A percentile compares a stretch with the other conserved stretches of the same genome.
These are phyloP conservation scores for Daldinia decipiens DNA, from an alignment of 495 filamentous ascomycete species.

Conservation along the genomic window DNA sequence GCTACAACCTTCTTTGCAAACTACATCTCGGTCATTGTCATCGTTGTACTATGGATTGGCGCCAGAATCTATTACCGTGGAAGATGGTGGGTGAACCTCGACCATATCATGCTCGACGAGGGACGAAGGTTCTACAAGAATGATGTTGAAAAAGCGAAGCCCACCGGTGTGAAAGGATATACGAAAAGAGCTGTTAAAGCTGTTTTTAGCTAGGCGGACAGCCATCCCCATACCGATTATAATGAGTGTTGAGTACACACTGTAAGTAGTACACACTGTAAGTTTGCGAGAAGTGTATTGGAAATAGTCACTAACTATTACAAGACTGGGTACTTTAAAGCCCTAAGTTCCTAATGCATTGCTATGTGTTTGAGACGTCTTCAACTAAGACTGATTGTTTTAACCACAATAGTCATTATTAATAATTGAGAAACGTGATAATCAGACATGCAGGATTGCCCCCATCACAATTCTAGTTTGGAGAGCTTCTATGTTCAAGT, in stretches of 20 bases:
- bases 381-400: too few relatives aligned
- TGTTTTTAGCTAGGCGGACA: slow-evolving; percentile 21
- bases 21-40: slow-evolving; percentile 66
- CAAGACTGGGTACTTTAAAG: too few relatives aligned
- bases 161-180: slow-evolving; percentile 22
- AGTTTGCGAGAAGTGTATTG: neutral
- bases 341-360: too few relatives aligned
- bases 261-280: neutral
- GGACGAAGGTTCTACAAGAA: slow-evolving; percentile 58
- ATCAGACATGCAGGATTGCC: too few relatives aligned
- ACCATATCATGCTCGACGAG: slow-evolving; percentile 52
- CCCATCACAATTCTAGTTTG: too few relatives aligned
- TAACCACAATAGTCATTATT: too few relatives aligned
- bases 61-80: slow-evolving; percentile 56
- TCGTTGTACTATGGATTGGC: slow-evolving; percentile 56
- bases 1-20: slow-evolving; percentile 65
- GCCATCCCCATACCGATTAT: neutral
- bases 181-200: slow-evolving; percentile 22
- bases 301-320: too few relatives aligned
- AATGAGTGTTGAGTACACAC: neutral
- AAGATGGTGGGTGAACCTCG: slow-evolving; percentile 72
- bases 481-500: too few relatives aligned
- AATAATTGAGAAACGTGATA: too few relatives aligned
- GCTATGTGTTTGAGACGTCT: too few relatives aligned
- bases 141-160: slow-evolving; percentile 47